phyloP scores from a whole-genome alignment of 768 basidiomycete genomes.

The Suillus bovinus region DNA sequence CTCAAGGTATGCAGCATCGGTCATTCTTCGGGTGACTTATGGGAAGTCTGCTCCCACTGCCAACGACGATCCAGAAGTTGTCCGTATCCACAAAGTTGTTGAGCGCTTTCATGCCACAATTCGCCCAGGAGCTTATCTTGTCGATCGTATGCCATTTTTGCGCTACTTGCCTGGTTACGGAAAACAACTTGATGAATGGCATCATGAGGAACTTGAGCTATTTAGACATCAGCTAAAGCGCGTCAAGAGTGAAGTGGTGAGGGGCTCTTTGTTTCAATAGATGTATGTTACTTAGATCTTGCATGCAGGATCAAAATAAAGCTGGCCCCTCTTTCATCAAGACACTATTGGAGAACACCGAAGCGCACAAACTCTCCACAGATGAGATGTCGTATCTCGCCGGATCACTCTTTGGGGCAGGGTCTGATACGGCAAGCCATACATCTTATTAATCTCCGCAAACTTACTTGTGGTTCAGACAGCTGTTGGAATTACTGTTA shows the following conservation, averaged over 20 bases:
- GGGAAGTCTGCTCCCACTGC: conserved; percentile 27
- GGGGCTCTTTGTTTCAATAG: background rate
- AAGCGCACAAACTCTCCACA: conserved; percentile 47
- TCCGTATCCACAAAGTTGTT: conserved; percentile 19
- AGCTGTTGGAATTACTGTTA: conserved; percentile 48
- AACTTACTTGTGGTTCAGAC: conserved; percentile 29
- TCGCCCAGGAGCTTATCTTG: conserved; percentile 30
- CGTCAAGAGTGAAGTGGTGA: conserved; percentile 44
- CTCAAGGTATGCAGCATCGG: conserved; percentile 21
- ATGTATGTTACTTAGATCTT: background rate
- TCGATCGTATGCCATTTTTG: conserved; percentile 35
- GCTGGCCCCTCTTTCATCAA: conserved; percentile 42
- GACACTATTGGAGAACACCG: conserved; percentile 51
- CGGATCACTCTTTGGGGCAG: conserved; percentile 60
- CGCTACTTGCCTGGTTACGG: conserved; percentile 57
- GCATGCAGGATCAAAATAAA: conserved; percentile 10
- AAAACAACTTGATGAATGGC: conserved; percentile 50
- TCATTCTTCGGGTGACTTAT: conserved; percentile 26
- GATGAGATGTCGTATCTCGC: conserved; percentile 60
- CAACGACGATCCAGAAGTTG: conserved; percentile 14
- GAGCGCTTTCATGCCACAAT: conserved; percentile 32
- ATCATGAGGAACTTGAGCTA: conserved; percentile 48
- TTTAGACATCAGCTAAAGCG: conserved; percentile 47
- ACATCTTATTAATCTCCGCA: background rate
- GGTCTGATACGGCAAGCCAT: conserved; percentile 47